These are phyloP conservation scores for Kazachstania kunashirensis DNA, from an alignment of 805 yeast species.

Conservation along the genomic window DNA sequence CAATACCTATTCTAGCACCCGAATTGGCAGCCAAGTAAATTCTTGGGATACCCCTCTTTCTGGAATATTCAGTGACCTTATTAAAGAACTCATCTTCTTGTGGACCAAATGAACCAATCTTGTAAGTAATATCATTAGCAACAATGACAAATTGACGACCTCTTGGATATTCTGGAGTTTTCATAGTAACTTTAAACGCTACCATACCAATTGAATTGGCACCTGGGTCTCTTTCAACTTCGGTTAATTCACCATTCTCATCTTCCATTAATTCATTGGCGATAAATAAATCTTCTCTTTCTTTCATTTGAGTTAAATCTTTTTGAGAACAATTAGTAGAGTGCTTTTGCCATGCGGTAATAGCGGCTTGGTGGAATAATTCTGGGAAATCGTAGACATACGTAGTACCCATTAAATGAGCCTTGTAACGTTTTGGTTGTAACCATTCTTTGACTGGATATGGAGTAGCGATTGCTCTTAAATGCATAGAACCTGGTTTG, in stretches of 20 bases:
- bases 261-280: constrained; percentile 76
- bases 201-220: constrained; percentile 96
- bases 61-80: constrained; percentile 85
- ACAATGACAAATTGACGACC: constrained; percentile 90
- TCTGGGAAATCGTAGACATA: constrained; percentile 99
- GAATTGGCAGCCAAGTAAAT: constrained; percentile 95
- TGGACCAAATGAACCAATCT: constrained; percentile 98
- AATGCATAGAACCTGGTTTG: constrained; percentile 92
- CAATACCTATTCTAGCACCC: constrained; percentile 98
- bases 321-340: constrained; percentile 32
- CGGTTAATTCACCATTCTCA: constrained; percentile 70
- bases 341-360: constrained; percentile 69
- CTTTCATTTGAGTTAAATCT: constrained; percentile 1
- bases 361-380: constrained; percentile 85
- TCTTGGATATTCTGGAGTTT: constrained; percentile 93
- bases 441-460: constrained; percentile 96
- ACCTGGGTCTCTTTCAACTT: constrained; percentile 92
- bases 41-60: constrained; percentile 88
- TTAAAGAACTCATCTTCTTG: constrained; percentile 87
- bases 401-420: constrained; percentile 96
- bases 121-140: constrained; percentile 95
- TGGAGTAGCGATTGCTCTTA: constrained; percentile 91
- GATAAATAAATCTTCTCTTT: constrained; percentile 57
- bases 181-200: constrained; percentile 81
- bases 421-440: constrained; percentile 97